phyloP scores from a whole-genome alignment of 106 monocot genomes.

The Allium fistulosum region DNA sequence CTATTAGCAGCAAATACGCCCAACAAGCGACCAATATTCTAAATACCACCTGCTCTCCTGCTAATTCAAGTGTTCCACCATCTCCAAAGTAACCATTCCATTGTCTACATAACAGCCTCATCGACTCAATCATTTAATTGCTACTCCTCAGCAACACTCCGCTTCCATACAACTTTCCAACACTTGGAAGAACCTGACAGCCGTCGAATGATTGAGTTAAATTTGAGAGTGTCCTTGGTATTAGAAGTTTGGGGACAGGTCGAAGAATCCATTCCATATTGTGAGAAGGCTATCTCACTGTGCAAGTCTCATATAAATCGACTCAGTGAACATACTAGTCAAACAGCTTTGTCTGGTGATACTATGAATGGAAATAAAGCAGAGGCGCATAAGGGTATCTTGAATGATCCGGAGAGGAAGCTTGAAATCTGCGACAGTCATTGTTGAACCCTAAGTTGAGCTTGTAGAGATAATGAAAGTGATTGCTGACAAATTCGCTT shows the following conservation, averaged over 20 bases:
- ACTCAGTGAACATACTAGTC: conserved; percentile 29
- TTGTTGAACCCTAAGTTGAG: conserved; percentile 31
- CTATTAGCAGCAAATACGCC: no score
- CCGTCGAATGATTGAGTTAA: conserved; percentile 79
- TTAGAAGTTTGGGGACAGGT: conserved; percentile 55
- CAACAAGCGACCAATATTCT: no score
- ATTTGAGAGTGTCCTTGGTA: conserved; percentile 82
- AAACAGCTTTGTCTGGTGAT: conserved; percentile 3
- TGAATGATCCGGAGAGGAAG: conserved; percentile 81
- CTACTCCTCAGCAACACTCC: no score
- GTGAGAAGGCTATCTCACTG: conserved; percentile 61
- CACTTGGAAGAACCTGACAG: conserved; percentile 59
- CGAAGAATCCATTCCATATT: conserved; percentile 74
- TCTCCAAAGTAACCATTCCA: no score
- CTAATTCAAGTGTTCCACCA: no score
- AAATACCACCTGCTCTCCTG: no score
- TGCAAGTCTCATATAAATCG: conserved; percentile 59
- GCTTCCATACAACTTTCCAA: no score
- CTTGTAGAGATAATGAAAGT: conserved; percentile 54
- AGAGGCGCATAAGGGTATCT: conserved; percentile 43
- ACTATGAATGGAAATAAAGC: not conserved
- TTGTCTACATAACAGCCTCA: no score
- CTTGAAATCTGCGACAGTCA: conserved; percentile 79
- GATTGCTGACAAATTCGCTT: conserved; percentile 16
- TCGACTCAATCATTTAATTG: no score